These are phyloP conservation scores for Xylogone sp. DNA, from an alignment of 2,329 filamentous ascomycete species.

Conservation along the genomic window DNA sequence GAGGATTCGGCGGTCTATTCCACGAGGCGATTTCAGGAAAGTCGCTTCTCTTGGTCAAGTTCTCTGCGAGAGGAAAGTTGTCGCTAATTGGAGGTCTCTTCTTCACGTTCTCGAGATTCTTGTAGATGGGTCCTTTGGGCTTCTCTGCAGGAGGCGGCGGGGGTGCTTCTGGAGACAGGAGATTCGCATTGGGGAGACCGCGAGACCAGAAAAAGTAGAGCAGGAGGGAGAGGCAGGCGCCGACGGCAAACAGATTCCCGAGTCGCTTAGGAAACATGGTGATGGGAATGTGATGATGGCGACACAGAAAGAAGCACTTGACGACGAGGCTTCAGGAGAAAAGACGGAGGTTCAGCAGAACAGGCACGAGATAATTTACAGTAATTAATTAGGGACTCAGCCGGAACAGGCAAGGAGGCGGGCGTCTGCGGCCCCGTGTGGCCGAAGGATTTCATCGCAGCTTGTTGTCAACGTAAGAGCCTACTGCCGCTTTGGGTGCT, in stretches of 20 bases:
- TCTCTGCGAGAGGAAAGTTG: slow-evolving; percentile 7
- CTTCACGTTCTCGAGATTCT: not conserved
- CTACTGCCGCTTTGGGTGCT: too few species aligned
- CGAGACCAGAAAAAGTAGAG: not conserved
- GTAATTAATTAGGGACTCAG: too few species aligned
- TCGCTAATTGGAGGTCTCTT: slow-evolving; percentile 3
- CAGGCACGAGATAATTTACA: too few species aligned
- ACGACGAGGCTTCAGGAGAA: too few species aligned
- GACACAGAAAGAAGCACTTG: too few species aligned
- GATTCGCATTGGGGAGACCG: not conserved
- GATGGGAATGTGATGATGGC: too few species aligned
- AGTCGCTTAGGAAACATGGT: not conserved
- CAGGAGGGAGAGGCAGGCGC: not conserved
- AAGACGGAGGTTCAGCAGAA: too few species aligned
- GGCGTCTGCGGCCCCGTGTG: too few species aligned
- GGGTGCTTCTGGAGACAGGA: not conserved
- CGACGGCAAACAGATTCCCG: not conserved
- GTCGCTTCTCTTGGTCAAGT: slow-evolving; percentile 5
- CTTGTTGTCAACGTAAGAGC: too few species aligned
- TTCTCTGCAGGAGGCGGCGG: not conserved
- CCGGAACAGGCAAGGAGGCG: too few species aligned
- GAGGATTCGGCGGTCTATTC: slow-evolving; percentile 34
- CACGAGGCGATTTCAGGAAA: slow-evolving; percentile 38
- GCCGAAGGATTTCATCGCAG: too few species aligned
- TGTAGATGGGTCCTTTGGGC: not conserved